Percentiles rank a stretch among this genome's conserved stretches.
These are phyloP conservation scores for Boletellus deceptivus DNA, from an alignment of 1,284 basidiomycete species.

Conservation along the genomic window DNA sequence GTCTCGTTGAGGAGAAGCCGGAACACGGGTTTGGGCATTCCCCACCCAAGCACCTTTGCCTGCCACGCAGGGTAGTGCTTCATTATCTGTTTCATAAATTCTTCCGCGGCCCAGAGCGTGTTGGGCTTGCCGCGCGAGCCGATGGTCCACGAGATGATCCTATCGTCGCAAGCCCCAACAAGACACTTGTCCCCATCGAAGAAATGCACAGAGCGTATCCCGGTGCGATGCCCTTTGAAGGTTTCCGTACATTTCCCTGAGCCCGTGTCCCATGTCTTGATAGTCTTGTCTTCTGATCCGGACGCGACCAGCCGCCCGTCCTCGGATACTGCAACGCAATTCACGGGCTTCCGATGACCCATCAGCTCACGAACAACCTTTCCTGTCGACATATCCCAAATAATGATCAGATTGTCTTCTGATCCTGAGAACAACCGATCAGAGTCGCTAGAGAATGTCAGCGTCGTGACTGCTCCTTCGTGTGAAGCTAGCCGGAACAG, in stretches of 20 bases:
- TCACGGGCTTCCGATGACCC: slow-evolving; percentile 20
- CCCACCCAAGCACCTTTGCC: slow-evolving; percentile 12
- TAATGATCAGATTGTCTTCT: slow-evolving; percentile 22
- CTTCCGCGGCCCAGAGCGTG: slow-evolving; percentile 7
- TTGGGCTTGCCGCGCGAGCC: slow-evolving; percentile 3
- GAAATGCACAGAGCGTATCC: slow-evolving; percentile 18
- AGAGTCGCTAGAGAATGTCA: slow-evolving; percentile 18
- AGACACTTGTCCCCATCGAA: slow-evolving; percentile 15
- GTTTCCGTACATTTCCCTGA: slow-evolving; percentile 17
- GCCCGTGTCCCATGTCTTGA: slow-evolving; percentile 21
- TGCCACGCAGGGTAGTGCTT: slow-evolving; percentile 5
- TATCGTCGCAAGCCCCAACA: slow-evolving; percentile 8
- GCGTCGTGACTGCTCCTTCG: slow-evolving; percentile 19
- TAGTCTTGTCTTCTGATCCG: slow-evolving; percentile 22
- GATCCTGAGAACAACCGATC: slow-evolving; percentile 17
- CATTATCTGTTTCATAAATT: not conserved
- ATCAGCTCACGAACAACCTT: slow-evolving; percentile 17
- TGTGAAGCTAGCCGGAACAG: slow-evolving; percentile 14
- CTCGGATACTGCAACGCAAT: slow-evolving; percentile 18
- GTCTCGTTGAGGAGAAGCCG: not conserved
- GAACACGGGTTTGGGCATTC: not conserved
- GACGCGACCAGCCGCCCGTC: slow-evolving; percentile 13
- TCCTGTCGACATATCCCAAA: slow-evolving; percentile 21
- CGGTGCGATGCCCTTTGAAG: slow-evolving; percentile 14
- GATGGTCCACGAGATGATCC: slow-evolving; percentile 14